Evolutionary conservation across 345 rosid genomes (phyloP), one percentile per base, ranked within the genome.

Genomic region (Eucalyptus sp.): DNA sequence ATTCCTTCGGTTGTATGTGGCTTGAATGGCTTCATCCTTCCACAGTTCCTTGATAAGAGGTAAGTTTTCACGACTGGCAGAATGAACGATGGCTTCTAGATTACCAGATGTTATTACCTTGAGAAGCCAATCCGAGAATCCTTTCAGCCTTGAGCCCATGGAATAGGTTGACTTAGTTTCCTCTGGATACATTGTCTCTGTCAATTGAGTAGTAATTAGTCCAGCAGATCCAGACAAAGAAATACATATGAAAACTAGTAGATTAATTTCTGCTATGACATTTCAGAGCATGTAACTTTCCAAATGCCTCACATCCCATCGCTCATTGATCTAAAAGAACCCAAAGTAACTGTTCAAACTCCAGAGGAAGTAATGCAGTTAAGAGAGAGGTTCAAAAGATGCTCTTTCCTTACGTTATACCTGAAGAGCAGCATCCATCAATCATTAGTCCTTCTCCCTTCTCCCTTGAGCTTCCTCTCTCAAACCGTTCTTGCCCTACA

Each of bases 51-150:
- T 95, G 46, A 96, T 92, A 18, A 90, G 93, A 86, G 93, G 95
- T 43, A 95, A 95, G 91, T 94, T 96, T 92, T 95, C 96, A 14
- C 94, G 90, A 87, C 93, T 89, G 54, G 96, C 93, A 56, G 94
- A 93, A 87, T 96, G 97, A 92, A 96, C 94, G 41, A 93, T 91
- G 90, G 87, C 87, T 92, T 95, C 97, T 89, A 97, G 89, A 88
- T 96, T 97, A 86, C 96, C 99, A 41, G 97, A 93, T 60, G 86
- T 92, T 89, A 95, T 95, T 81, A 91, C 93, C 87, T 94, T 89
- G 43, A 95, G 93, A 90, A 96, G 96, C 99, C 98, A 93, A 91
- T 95, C 98, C 37, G 97, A 92, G 93, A 96, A 96, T 88, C 88
- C 90, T 91, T 94, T 94, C 88, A 96, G 93, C 89, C 92, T 92